Base-by-base conservation (phyloP, 2,329 filamentous ascomycete genomes). In the Ploettnerulaceae sp. region DNA sequence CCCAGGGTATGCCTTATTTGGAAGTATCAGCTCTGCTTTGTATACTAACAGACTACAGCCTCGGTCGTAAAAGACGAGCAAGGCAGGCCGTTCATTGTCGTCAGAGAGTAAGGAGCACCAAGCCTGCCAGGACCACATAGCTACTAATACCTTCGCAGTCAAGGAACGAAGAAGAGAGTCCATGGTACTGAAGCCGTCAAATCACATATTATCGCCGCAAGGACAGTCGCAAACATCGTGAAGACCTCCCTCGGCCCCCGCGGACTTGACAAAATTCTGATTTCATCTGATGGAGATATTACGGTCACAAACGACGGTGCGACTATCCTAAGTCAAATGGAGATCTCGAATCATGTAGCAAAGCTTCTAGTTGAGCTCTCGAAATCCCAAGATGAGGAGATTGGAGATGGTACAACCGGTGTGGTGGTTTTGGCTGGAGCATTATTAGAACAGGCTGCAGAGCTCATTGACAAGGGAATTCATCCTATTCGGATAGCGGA, bases 231-330 rank as follows among this genome's bases (percentile, higher is more conserved):
- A 59, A 95, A 89, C 71, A 93, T 98, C 61, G 89, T 98, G 71
- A 96, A 95, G 76, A 93, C 89, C 52, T 98, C 94, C 56, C 77
- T 98, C 61, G 93, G 93, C 40, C 93, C 93, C 45, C 86, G 93
- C 60, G 93, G 93, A 55, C 82, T 98, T 64, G 93, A 98, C 76
- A 98, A 98, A 76, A 98, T 98, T 66, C 80, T 98, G 61, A 98
- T 98, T 62, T 98, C 93, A 41, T 87, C 93, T 52, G 93, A 98
- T 67, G 93, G 93, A 67, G 93, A 98, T 70, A 98, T 98, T 68
- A 98, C 93, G 53, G 89, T 98, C 53, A 98, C 93, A 59, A 98
- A 98, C 73, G 93, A 98, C 72, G 93, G 93, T 63, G 94, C 94
- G 45, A 98, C 93, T 35, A 98, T 98, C 62, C 76, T 98, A 58